Evolutionary conservation across 805 yeast species (phyloP).

Genomic region (Pichia eremophila): DNA sequence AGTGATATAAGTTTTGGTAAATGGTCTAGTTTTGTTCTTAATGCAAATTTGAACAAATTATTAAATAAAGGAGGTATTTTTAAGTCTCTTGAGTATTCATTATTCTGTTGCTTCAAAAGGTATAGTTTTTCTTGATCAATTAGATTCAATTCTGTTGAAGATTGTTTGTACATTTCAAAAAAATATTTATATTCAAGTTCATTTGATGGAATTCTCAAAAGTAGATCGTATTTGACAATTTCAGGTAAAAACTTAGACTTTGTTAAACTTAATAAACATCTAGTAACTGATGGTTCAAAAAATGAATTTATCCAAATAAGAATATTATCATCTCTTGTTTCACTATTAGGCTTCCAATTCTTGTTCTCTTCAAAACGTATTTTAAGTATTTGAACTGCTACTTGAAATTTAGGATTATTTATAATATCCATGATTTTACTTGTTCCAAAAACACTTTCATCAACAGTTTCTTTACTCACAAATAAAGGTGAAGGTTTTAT

Average conservation of each 20-base stretch:
- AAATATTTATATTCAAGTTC: conserved; percentile 19
- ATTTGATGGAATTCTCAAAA: conserved; percentile 19
- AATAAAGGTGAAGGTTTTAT: conserved; percentile 2
- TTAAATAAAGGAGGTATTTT: conserved; percentile 21
- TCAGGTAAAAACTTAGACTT: conserved; percentile 15
- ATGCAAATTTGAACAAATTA: conserved; percentile 19
- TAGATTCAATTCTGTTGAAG: conserved; percentile 11
- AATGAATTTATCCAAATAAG: conserved; percentile 23
- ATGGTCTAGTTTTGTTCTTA: conserved; percentile 15
- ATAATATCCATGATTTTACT: not conserved
- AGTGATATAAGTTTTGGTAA: conserved; percentile 16
- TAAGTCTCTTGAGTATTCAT: conserved; percentile 11
- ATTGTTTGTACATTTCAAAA: conserved; percentile 17
- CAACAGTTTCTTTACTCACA: conserved; percentile 4
- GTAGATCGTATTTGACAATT: conserved; percentile 22
- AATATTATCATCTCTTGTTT: conserved; percentile 14
- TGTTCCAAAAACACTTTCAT: conserved; percentile 1
- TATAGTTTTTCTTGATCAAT: conserved; percentile 24
- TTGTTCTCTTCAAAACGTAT: conserved; percentile 15
- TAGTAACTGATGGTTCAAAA: conserved; percentile 14
- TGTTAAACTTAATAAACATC: conserved; percentile 13
- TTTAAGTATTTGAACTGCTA: conserved; percentile 14
- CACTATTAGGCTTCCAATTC: conserved; percentile 13
- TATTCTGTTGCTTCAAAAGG: conserved; percentile 14
- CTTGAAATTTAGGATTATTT: conserved; percentile 5